These are phyloP conservation scores for Thelonectria blattea DNA, from an alignment of 2,329 filamentous ascomycete species.

Conservation along the genomic window DNA sequence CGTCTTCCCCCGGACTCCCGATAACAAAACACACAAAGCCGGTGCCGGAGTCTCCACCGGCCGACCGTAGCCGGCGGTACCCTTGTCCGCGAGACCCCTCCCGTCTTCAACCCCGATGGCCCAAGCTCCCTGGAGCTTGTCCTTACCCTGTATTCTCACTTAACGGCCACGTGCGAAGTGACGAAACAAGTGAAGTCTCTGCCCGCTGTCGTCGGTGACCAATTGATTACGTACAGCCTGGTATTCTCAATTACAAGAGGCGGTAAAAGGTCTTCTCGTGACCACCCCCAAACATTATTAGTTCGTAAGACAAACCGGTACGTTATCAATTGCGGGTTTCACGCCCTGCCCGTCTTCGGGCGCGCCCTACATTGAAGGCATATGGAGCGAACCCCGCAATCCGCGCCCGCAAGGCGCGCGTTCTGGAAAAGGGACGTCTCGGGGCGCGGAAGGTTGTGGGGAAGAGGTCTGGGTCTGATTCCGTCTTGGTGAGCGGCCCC, in stretches of 20 bases:
- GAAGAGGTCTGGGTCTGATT: no score
- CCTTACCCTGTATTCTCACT: slow-evolving; percentile 3
- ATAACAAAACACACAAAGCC: slow-evolving; percentile 32
- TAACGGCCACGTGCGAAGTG: no score
- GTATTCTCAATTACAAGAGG: neutral
- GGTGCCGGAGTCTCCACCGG: slow-evolving; percentile 34
- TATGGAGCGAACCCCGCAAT: neutral
- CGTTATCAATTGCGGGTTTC: neutral
- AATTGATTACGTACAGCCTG: neutral
- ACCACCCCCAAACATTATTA: no score
- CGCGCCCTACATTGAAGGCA: slow-evolving; percentile 4
- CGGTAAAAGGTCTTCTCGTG: neutral
- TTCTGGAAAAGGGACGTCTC: neutral
- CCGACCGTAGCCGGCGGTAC: slow-evolving; percentile 37
- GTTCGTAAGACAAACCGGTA: neutral
- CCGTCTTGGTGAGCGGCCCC: no score
- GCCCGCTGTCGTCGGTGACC: neutral
- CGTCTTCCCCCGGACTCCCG: neutral
- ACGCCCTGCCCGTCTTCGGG: neutral
- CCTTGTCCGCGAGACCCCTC: slow-evolving; percentile 15
- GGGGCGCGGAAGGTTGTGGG: neutral
- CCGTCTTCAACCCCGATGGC: neutral
- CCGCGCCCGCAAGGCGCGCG: neutral
- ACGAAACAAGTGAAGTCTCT: no score
- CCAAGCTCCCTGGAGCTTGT: neutral